Conservation (phyloP, 306 rosid species). For the Prunus dulcis region DNA sequence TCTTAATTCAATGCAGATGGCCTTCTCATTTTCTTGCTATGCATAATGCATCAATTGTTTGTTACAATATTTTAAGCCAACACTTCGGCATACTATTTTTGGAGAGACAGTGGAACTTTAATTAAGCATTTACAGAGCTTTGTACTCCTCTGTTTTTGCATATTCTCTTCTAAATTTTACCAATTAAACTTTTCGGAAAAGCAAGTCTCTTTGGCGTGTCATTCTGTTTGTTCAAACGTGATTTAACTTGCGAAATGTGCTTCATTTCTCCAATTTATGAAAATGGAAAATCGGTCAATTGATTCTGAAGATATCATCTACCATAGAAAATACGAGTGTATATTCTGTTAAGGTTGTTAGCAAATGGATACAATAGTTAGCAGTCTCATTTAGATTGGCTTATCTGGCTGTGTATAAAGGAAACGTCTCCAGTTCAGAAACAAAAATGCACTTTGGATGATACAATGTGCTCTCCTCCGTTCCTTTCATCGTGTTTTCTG, state of each 20-base stretch:
- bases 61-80: neutral
- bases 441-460: no score
- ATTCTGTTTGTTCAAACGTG: no score
- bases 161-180: neutral
- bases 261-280: no score
- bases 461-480: neutral
- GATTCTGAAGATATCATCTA: no score
- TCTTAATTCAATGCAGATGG: neutral
- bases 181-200: no score
- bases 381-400: neutral
- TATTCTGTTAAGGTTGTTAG: neutral
- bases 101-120: neutral
- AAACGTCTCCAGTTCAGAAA: neutral
- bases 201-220: no score
- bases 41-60: neutral
- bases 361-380: neutral
- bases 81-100: neutral
- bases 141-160: neutral
- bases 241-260: no score
- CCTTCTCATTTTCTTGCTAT: neutral
- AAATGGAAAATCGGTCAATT: no score
- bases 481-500: neutral
- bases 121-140: neutral
- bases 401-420: neutral
- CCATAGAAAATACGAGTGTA: no score